Percentiles rank a stretch among this genome's conserved stretches.
phyloP scores from a whole-genome alignment of 495 filamentous ascomycete genomes.

The Aspergillus bertholletiae region DNA sequence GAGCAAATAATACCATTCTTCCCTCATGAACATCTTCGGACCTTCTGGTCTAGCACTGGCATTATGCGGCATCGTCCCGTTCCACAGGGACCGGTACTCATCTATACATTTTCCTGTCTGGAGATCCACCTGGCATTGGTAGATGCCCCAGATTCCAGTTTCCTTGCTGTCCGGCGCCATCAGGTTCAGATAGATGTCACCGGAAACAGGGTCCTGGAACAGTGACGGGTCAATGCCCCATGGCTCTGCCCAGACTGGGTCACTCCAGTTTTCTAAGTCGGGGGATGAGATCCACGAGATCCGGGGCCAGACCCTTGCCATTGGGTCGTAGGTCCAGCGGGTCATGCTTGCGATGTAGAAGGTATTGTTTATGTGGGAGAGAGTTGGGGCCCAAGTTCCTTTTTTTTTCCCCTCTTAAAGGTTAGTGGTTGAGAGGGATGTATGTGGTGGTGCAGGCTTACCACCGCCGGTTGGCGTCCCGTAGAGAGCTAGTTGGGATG shows the following conservation, averaged over 20 bases:
- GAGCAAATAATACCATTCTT: slow-evolving; percentile 51
- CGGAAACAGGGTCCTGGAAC: slow-evolving; percentile 52
- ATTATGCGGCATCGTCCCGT: slow-evolving; percentile 3
- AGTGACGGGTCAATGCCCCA: slow-evolving; percentile 57
- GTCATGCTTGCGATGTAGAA: not conserved
- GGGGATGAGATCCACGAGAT: not conserved
- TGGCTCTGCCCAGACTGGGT: slow-evolving; percentile 50
- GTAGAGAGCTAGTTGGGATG: slow-evolving; percentile 10
- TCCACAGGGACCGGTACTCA: not conserved
- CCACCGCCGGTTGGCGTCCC: slow-evolving; percentile 55
- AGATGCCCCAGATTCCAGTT: not conserved
- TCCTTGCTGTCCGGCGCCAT: not conserved
- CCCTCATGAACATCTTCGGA: slow-evolving; percentile 51
- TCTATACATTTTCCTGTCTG: not conserved
- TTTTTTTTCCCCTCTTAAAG: not conserved
- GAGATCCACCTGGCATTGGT: not conserved
- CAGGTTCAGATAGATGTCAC: slow-evolving; percentile 26
- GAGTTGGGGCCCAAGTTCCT: not conserved
- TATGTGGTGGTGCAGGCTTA: slow-evolving; percentile 49
- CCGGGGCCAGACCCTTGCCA: not conserved
- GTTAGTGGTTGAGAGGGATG: not conserved
- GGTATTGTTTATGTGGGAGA: not conserved
- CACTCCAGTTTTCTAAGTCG: slow-evolving; percentile 42
- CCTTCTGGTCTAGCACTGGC: slow-evolving; percentile 49
- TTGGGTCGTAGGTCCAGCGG: not conserved